Evolutionary conservation across 2,329 filamentous ascomycete species (phyloP).

Genomic region (Exserohilum turcica): DNA sequence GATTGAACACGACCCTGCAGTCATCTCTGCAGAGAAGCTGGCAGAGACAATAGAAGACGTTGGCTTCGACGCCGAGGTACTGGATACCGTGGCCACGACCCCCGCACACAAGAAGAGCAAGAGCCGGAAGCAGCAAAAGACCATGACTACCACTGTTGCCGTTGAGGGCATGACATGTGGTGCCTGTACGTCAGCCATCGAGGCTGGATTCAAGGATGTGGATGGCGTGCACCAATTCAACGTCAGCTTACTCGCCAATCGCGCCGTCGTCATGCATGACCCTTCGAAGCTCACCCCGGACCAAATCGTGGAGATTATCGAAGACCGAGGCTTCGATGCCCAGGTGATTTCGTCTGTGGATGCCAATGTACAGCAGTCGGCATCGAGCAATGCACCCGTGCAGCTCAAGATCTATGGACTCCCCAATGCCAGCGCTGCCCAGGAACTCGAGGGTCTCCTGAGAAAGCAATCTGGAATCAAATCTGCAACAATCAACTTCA

Average conservation of each 20-base stretch:
- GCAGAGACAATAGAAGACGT: slow-evolving; percentile 67
- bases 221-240: slow-evolving; percentile 87
- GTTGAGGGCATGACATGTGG: slow-evolving; percentile 98
- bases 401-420: slow-evolving; percentile 86
- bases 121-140: slow-evolving; percentile 50
- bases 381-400: slow-evolving; percentile 64
- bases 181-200: slow-evolving; percentile 90
- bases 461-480: slow-evolving; percentile 70
- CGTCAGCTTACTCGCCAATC: slow-evolving; percentile 90
- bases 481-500: slow-evolving; percentile 73
- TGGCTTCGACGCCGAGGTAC: slow-evolving; percentile 78
- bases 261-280: slow-evolving; percentile 86
- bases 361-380: slow-evolving; percentile 59
- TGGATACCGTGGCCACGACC: slow-evolving; percentile 67
- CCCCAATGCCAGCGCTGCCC: slow-evolving; percentile 72
- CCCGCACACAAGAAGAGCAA: slow-evolving; percentile 41
- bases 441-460: slow-evolving; percentile 71
- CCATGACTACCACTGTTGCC: slow-evolving; percentile 78
- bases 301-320: slow-evolving; percentile 80
- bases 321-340: slow-evolving; percentile 88
- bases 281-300: slow-evolving; percentile 70
- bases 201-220: slow-evolving; percentile 76
- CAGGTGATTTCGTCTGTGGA: slow-evolving; percentile 76
- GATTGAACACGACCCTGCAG: slow-evolving; percentile 73
- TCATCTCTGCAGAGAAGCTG: slow-evolving; percentile 59